Base-by-base conservation (phyloP, 108 stramenopile species). In the Schizochytrium sp. region DNA sequence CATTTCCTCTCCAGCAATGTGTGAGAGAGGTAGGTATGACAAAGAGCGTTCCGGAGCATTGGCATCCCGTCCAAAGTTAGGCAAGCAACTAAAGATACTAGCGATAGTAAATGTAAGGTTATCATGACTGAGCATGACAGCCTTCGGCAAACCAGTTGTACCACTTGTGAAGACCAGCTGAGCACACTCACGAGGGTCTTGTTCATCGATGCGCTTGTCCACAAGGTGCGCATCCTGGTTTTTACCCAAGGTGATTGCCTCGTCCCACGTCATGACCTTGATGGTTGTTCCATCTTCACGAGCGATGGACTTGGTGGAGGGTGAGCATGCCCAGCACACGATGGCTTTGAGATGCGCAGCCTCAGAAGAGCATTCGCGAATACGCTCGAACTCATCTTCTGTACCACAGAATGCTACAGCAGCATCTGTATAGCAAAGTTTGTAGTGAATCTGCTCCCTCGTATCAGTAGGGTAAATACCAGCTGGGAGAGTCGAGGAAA, bases 111-210 rank as follows among this genome's bases (percentile, higher is more conserved):
- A 88, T 41, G 42, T 56, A 88, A 96, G 89, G 91, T 95, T 95
- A 92, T 95, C 95, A 89, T 96, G 93, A 46, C 93, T 93, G 87
- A 96, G 94, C 95, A 95, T 95, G 90, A 95, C 95, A 40, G 96
- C 95, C 93, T 96, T 96, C 56, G 96, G 95, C 13, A 87, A 87
- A 5, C 95, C 96, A 28, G 96, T 96, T 49, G 96, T 96, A 53
- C 96, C 96, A 40, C 93, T 93, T 10, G 96, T 96, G 83, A 95
- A 96, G 88, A 96, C 95, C 44, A 96, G 91, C 40, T 93, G 91
- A 73, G 91, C 92, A 53, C 91, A 90, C 38, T 94, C n/a, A 2
- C 94, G 93, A n/a, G 94, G 92, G 90, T 90, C 72, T 59, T 90
- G 92, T 19, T 42, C 88, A 0, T 44, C 89, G 40, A 90, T 87